phyloP scores from a whole-genome alignment of 2,329 filamentous ascomycete species.

The Alternaria consortialis region DNA sequence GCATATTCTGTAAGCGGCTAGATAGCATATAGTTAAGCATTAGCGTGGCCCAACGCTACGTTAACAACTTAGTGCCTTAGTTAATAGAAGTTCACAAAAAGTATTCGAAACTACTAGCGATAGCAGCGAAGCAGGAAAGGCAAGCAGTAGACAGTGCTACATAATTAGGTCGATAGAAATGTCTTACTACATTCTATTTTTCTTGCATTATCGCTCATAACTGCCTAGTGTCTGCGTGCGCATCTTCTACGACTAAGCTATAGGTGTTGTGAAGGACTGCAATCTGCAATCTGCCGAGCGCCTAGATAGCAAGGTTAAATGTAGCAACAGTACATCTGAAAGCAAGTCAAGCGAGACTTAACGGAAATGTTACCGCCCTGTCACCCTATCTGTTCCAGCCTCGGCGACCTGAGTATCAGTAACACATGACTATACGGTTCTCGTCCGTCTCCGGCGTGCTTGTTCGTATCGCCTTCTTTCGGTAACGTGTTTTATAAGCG shows the following conservation, averaged over 20 bases:
- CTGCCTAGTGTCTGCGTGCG: too few species aligned
- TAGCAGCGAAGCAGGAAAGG: constrained; percentile 5
- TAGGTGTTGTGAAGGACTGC: too few species aligned
- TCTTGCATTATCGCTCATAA: too few species aligned
- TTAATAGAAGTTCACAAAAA: constrained; percentile 23
- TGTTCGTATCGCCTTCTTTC: constrained; percentile 10
- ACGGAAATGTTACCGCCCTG: neutral
- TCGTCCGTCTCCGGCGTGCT: neutral
- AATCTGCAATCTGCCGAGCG: too few species aligned
- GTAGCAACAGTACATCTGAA: too few species aligned
- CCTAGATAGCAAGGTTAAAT: neutral
- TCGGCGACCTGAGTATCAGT: neutral
- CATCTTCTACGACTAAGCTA: too few species aligned
- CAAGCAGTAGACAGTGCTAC: neutral
- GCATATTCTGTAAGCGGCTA: constrained; percentile 13
- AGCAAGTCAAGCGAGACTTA: too few species aligned
- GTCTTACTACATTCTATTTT: too few species aligned
- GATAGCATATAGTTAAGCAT: constrained; percentile 20
- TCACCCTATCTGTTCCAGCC: neutral
- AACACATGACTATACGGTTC: neutral
- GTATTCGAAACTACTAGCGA: constrained; percentile 17
- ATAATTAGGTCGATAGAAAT: neutral
- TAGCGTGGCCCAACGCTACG: constrained; percentile 9
- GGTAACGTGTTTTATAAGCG: too few species aligned
- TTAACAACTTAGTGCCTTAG: constrained; percentile 20